Conservation (phyloP, 495 filamentous ascomycete species). For the Arthonia radiata region DNA sequence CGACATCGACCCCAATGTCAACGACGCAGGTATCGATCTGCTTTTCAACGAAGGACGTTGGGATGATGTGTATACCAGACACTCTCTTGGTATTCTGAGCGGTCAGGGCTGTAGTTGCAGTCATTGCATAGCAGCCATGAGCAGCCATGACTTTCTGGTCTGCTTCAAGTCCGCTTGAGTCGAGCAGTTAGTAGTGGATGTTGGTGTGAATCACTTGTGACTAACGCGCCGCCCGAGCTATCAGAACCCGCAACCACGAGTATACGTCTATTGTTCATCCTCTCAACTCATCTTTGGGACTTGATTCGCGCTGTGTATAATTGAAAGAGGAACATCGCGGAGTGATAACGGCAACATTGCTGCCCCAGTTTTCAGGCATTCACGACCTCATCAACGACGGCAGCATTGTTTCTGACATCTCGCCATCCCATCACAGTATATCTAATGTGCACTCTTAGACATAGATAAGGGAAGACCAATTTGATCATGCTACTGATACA, state of each 20-base stretch:
- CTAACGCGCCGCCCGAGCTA: conserved; percentile 70
- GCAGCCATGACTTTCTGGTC: conserved; percentile 87
- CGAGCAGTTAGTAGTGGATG: conserved; percentile 1
- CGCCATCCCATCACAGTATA: no score
- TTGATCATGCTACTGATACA: no score
- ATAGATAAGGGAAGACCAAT: no score
- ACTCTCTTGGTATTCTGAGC: conserved; percentile 85
- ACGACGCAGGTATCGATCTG: conserved; percentile 63
- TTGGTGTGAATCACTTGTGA: conserved; percentile 5
- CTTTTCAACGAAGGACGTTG: conserved; percentile 52
- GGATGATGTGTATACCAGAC: conserved; percentile 52
- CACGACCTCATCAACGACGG: no score
- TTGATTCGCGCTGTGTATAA: no score
- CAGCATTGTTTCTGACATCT: no score
- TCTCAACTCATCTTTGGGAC: no score
- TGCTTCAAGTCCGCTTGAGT: conserved; percentile 65
- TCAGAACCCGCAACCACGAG: conserved; percentile 72
- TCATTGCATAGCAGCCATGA: conserved; percentile 85
- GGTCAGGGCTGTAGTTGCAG: conserved; percentile 83
- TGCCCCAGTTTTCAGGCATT: no score
- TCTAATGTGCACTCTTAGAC: no score
- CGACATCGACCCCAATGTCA: conserved; percentile 69
- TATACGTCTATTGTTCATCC: conserved; percentile 21
- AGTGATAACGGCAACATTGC: no score
- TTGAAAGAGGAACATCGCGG: no score